phyloP scores from a whole-genome alignment of 768 basidiomycete genomes.

The Mycena sanguinolenta region DNA sequence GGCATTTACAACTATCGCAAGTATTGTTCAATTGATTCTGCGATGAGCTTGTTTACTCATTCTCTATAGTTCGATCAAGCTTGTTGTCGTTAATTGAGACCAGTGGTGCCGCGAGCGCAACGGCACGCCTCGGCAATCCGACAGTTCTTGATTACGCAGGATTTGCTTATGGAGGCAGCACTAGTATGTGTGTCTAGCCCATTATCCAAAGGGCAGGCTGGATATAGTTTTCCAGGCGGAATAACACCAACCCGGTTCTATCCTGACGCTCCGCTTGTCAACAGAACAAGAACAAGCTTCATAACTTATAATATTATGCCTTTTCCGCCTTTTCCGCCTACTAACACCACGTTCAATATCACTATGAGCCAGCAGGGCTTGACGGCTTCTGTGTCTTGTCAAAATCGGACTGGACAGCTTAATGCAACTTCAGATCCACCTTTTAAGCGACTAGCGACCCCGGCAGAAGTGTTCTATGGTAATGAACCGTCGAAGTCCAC shows the following conservation, averaged over 20 bases:
- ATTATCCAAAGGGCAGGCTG: too few species aligned
- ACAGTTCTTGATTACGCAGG: too few species aligned
- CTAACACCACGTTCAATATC: background rate
- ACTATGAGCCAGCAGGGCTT: constrained; percentile 1
- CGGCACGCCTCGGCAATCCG: too few species aligned
- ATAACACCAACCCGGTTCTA: background rate
- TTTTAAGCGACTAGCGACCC: background rate
- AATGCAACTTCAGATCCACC: background rate
- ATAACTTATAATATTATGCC: background rate
- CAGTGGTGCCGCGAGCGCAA: background rate
- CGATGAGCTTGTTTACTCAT: too few species aligned
- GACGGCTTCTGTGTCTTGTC: background rate
- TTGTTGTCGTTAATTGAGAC: background rate
- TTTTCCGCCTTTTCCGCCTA: background rate
- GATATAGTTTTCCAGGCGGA: too few species aligned
- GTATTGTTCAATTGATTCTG: background rate
- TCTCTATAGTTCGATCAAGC: background rate
- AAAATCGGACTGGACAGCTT: background rate
- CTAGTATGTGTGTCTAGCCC: too few species aligned
- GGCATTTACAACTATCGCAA: constrained; percentile 11
- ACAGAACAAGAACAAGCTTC: background rate
- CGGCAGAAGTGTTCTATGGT: background rate
- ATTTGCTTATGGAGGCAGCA: too few species aligned
- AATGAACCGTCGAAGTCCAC: background rate
- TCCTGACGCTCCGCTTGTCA: background rate